Conservation (phyloP, 2,329 filamentous ascomycete species). For the Pseudogymnoascus sp. region DNA sequence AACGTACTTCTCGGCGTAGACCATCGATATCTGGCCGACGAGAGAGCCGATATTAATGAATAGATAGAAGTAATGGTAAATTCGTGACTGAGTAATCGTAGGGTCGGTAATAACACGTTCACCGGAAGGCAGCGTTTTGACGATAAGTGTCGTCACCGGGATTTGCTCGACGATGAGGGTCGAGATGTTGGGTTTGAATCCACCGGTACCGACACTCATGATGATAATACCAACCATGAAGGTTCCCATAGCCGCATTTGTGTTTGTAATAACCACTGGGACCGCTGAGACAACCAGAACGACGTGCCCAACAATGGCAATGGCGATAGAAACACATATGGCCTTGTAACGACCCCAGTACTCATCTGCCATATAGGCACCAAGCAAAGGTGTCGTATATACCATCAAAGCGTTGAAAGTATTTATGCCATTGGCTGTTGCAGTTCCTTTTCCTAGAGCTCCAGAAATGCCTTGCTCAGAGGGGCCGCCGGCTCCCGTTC, state of each 20-base stretch:
- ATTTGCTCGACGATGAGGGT: slow-evolving; percentile 30
- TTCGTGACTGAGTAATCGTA: slow-evolving; percentile 27
- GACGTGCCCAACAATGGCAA: slow-evolving; percentile 43
- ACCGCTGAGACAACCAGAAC: slow-evolving; percentile 45
- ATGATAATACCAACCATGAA: slow-evolving; percentile 43
- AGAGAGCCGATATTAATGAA: slow-evolving; percentile 45
- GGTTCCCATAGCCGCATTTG: slow-evolving; percentile 38
- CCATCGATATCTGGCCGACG: slow-evolving; percentile 35
- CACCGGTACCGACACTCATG: slow-evolving; percentile 38
- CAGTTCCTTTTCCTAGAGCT: slow-evolving; percentile 38
- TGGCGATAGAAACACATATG: slow-evolving; percentile 41
- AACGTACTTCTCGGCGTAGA: slow-evolving; percentile 44
- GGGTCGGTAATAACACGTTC: slow-evolving; percentile 30
- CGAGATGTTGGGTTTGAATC: slow-evolving; percentile 35
- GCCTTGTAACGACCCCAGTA: slow-evolving; percentile 54
- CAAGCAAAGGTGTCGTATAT: slow-evolving; percentile 36
- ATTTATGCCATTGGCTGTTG: slow-evolving; percentile 40
- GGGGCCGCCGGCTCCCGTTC: not conserved
- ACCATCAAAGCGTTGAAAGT: slow-evolving; percentile 35
- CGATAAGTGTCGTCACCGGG: slow-evolving; percentile 20
- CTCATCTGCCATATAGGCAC: slow-evolving; percentile 48
- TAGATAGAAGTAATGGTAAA: slow-evolving; percentile 39
- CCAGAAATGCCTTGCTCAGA: slow-evolving; percentile 29
- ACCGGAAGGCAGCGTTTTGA: slow-evolving; percentile 24
- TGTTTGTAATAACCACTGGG: slow-evolving; percentile 37